Evolutionary conservation across 1,284 basidiomycete genomes (phyloP), one percentile per base, ranked within the genome.

Genomic region (Trichosporon faecale): DNA sequence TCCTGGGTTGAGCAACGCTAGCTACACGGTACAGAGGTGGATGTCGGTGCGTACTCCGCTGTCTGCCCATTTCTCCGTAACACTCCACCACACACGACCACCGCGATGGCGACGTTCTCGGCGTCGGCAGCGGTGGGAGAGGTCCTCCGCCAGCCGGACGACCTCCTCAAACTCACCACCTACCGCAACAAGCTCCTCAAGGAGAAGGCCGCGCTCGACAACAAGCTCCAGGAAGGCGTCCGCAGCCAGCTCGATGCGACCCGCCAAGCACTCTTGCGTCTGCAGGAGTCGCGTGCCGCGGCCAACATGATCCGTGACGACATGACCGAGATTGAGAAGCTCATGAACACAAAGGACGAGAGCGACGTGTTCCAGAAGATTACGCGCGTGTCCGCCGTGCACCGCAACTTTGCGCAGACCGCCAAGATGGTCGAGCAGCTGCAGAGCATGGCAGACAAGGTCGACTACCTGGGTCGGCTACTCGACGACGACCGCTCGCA

Each of bases 141-240:
- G 85, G 90, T 93, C 78, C 87, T 95, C 3, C 92, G 95, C 76
- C 91, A 93, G 31, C 95, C 95, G 1, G 95, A 98, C 81, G 96
- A 98, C 84, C 89, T 98, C 64, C 86, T 90, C 78, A 98, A 98
- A 84, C 89, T 98, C 64, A 86, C 89, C 2, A 89, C 92, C 0
- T 93, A 94, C 78, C 89, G 94, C 72, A 96, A 95, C 86, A 97
- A 97, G 81, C 88, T 98, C 31, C 91, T 95, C 83, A 97, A 96
- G 84, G 96, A 99, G 85, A 96, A 97, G 83, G 90, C 93, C 0
- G 92, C 93, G n/a, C 92, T 99, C 73, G 94, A 97, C 78, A 90
- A 92, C 4, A 89, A 96, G 78, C 89, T 99, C 63, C 93, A 95
- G 78, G 91, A 88, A 72, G 95, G 95, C 16, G 94, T 97, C 70